Base-by-base conservation (phyloP, 2,329 filamentous ascomycete genomes). In the Botrytis tulipae region DNA sequence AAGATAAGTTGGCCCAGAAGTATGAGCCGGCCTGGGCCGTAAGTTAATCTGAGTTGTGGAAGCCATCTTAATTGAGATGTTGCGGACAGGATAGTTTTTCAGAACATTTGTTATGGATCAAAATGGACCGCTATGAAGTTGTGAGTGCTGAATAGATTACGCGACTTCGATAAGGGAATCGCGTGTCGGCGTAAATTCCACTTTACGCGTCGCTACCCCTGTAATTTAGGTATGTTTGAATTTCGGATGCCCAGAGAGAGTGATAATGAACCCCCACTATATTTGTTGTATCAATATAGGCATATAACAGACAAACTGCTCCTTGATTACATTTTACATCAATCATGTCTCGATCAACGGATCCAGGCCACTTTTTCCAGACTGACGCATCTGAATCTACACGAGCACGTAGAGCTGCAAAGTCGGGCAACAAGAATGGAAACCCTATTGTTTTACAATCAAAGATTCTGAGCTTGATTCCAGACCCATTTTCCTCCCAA, bases 311-410 rank as follows among this genome's bases (percentile, higher is more conserved):
- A 51, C 44, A 57, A 44, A 74, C 48, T 54, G 25, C 59, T 62
- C 42, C 32, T 40, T 7, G 5, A 22, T 29, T n/a, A 32, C 29
- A 32, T 46, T 54, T 42, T 32, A 59, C 54, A 1, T 29, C 67
- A 63, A 73, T 74, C 75, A 91, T 89, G 85, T 92, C 92, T 82
- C 87, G 89, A 76, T 92, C 92, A 42, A 87, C 88, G 69, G 89
- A 97, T 80, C 87, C 91, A 70, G 91, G 92, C 44, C 90, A 96
- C 80, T 98, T 97, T 85, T 98, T 98, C 81, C 93, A 98, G 83
- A 97, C 94, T 44, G 92, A 95, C 74, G 80, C 80, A 29, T 80
- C 80, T 32, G 80, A 80, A 74, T 74, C 75, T 60, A 75, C 76
- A 71, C 80, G 87, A 84, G 78, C 80, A 32, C 80, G 94, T 76